Percentiles rank a stretch among this genome's conserved stretches.
These are phyloP conservation scores for Saturnispora mendoncae DNA, from an alignment of 805 yeast genomes.

Conservation along the genomic window DNA sequence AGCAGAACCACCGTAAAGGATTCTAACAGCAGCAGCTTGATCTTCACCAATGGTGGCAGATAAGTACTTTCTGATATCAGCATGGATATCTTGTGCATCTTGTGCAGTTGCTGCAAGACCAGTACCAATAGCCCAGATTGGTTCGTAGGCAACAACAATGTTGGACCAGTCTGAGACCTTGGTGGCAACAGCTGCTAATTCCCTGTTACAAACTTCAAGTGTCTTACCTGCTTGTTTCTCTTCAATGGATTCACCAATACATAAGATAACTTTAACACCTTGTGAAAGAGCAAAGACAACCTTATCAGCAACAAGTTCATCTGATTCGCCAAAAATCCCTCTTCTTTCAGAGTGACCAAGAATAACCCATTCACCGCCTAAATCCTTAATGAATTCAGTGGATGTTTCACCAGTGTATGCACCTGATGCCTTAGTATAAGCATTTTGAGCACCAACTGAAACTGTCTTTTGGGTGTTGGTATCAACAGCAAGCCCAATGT, in stretches of 20 bases:
- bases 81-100: conserved; percentile 95
- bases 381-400: conserved; percentile 79
- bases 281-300: conserved; percentile 86
- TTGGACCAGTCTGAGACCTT: conserved; percentile 65
- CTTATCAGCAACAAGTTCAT: conserved; percentile 87
- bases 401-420: conserved; percentile 98
- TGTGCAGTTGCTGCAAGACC: conserved; percentile 98
- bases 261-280: conserved; percentile 85
- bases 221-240: conserved; percentile 89
- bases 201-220: conserved; percentile 78
- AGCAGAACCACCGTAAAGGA: conserved; percentile 98
- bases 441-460: conserved; percentile 84
- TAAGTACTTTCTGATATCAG: conserved; percentile 77
- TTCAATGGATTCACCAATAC: conserved; percentile 96
- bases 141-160: conserved; percentile 96
- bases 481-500: conserved; percentile 67
- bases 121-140: conserved; percentile 99
- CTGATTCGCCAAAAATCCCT: conserved; percentile 82
- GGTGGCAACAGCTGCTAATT: conserved; percentile 80
- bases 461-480: conserved; percentile 64
- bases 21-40: conserved; percentile 73
- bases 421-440: conserved; percentile 81
- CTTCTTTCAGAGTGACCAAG: conserved; percentile 99
- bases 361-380: conserved; percentile 89
- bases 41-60: conserved; percentile 62